phyloP scores from a whole-genome alignment of 495 filamentous ascomycete genomes.

The Talaromyces thailandensis region DNA sequence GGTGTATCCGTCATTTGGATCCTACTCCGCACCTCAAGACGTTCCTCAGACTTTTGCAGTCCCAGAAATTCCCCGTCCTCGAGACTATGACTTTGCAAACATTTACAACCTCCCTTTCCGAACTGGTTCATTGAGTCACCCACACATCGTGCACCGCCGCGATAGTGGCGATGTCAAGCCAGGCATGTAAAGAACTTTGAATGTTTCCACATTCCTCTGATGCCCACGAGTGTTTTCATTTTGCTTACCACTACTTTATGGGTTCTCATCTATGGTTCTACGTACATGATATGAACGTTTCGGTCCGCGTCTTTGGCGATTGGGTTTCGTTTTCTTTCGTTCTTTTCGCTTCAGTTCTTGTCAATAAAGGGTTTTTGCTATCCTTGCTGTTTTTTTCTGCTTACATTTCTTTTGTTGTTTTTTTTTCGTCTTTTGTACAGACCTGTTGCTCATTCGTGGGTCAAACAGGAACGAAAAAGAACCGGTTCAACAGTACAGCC shows the following conservation, averaged over 20 bases:
- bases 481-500: slow-evolving; percentile 1
- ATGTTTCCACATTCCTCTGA: background rate
- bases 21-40: slow-evolving; percentile 17
- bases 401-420: background rate
- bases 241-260: background rate
- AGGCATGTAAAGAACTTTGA: background rate
- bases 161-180: background rate
- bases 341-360: background rate
- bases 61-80: slow-evolving; percentile 11
- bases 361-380: background rate
- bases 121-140: slow-evolving; percentile 25
- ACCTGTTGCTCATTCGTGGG: background rate
- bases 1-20: slow-evolving; percentile 12
- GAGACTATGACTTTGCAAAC: slow-evolving; percentile 12
- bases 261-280: background rate
- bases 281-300: background rate
- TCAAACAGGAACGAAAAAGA: background rate
- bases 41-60: slow-evolving; percentile 16
- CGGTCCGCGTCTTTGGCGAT: background rate
- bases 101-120: slow-evolving; percentile 21
- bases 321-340: background rate
- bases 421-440: background rate
- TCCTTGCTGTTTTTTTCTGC: background rate
- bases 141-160: slow-evolving; percentile 15
- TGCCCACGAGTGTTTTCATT: background rate